Conservation (phyloP, 768 basidiomycete genomes). For the Pulveroboletus sp. region DNA sequence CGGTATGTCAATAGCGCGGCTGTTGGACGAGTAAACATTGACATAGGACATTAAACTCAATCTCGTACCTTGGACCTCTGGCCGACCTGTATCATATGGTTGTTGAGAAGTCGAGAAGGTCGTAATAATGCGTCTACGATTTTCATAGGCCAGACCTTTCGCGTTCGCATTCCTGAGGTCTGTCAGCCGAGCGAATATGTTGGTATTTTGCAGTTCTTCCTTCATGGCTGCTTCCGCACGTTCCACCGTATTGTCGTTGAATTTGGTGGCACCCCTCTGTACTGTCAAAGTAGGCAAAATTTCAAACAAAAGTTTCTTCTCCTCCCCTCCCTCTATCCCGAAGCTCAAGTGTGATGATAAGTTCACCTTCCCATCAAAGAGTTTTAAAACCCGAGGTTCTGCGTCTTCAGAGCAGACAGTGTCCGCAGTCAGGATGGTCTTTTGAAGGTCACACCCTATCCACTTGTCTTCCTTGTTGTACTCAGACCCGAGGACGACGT, state of each 20-base stretch:
- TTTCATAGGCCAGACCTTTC: constrained; percentile 81
- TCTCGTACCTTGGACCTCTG: constrained; percentile 81
- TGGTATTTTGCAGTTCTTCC: constrained; percentile 44
- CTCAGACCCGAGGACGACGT: constrained; percentile 72
- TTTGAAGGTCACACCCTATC: constrained; percentile 60
- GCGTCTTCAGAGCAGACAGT: constrained; percentile 31
- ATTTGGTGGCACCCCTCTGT: constrained; percentile 22
- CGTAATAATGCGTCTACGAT: constrained; percentile 69
- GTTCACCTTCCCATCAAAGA: constrained; percentile 36
- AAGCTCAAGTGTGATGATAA: constrained; percentile 56
- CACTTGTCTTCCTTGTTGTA: constrained; percentile 64
- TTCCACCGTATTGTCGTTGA: constrained; percentile 18
- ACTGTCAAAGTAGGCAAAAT: constrained; percentile 55
- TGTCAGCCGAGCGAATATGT: constrained; percentile 59
- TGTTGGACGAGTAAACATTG: constrained; percentile 27
- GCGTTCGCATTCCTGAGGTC: constrained; percentile 89
- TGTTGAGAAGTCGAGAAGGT: constrained; percentile 72
- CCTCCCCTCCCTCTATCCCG: constrained; percentile 50
- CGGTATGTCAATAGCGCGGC: constrained; percentile 83
- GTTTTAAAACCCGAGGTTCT: constrained; percentile 23
- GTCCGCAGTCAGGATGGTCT: constrained; percentile 53
- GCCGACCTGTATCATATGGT: constrained; percentile 70
- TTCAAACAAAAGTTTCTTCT: constrained; percentile 62
- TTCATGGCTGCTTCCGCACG: constrained; percentile 24
- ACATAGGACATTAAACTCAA: not conserved